Evolutionary conservation across 768 basidiomycete species (phyloP), one percentile per base, ranked within the genome.

Genomic region (Agaricus subrufescens): DNA sequence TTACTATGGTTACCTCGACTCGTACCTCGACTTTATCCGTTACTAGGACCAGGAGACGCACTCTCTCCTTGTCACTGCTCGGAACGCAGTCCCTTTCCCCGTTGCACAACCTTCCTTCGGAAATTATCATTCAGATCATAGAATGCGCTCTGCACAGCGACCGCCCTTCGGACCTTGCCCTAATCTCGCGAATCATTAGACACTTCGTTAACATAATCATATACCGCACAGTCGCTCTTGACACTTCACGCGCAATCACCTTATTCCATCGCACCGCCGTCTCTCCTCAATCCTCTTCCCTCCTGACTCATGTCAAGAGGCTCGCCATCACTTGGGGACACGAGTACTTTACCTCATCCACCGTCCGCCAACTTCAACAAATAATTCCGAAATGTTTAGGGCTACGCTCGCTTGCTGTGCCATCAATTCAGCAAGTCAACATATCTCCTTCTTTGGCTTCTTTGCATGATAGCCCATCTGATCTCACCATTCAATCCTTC

Each of bases 211-310:
- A 76, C 52, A 58, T 52, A 38, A 68, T 76, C 26, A 46, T 77
- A 26, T 79, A 78, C 58, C 65, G 69, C 46, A 69, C 69, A 5
- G 69, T 78, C 29, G 67, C 74, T 27, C 67, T 79, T 25, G 61
- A 71, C 54, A 65, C 66, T 1, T 39, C 61, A 11, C 59, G 64
- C 27, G 60, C 63, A 10, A 60, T 75, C 39, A 50, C 63, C 12
- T 66, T 74, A 12, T 73, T 79, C 47, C 59, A 69, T 54, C 71
- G 74, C 44, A 77, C 74, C 9, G 62, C 65, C 23, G 58, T 61
- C 14, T 60, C 63, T n/a, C 48, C 42, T 25, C 48, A 39, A 10
- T 72, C 68, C 15, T 57, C 61, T 3, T 70, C 73, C 54, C 55
- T 72, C 37, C 57, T 68, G 12, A 54, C 56, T 6, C 66, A 70